Evolutionary conservation across 805 yeast species (phyloP), one percentile per base, ranked within the genome.

Genomic region (Ogataea thermomethanolica): DNA sequence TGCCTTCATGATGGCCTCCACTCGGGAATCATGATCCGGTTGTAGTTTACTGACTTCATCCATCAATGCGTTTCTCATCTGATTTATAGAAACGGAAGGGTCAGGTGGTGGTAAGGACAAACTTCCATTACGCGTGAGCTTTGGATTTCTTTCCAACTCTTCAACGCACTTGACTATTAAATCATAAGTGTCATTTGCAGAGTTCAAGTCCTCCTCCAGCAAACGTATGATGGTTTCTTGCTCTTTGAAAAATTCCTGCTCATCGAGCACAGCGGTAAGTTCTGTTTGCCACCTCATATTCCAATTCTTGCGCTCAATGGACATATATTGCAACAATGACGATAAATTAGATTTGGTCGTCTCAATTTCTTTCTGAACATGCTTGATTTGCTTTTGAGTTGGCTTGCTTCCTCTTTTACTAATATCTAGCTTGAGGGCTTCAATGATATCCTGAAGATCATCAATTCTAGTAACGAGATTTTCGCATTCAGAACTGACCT

Each of bases 251-350:
- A 88, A 88, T 50, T 91, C 95, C 60, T 93, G 98, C 55, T 90
- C 97, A 54, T 88, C 95, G 49, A 95, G 84, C 10, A 93, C 91
- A 26, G 82, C 81, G 45, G 88, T 93, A 41, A 93, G 72, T 56
- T 89, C 96, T 5, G 81, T 68, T 57, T 90, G 96, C 97, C 99
- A 91, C 7, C 87, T 81, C 50, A 77, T 77, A 56, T 86, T 85
- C 96, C 98, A 89, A 24, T 78, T 79, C 6, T 89, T 81, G 49
- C 84, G 84, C 56, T 89, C 98, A 4, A 69, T 67, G 1, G 62
- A 54, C 28, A 93, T 81, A 54, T 77, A 88, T 4, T 64, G 64
- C n/a, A 73, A 70, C 73, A 89, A 74, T 2, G 61, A 61, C 1
- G 61, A 61, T 30, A 91, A 68, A 12, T 74, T 73, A 0, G 53